Base-by-base conservation (phyloP, 2,329 filamentous ascomycete genomes). In the Pseudogymnoascus sp. region DNA sequence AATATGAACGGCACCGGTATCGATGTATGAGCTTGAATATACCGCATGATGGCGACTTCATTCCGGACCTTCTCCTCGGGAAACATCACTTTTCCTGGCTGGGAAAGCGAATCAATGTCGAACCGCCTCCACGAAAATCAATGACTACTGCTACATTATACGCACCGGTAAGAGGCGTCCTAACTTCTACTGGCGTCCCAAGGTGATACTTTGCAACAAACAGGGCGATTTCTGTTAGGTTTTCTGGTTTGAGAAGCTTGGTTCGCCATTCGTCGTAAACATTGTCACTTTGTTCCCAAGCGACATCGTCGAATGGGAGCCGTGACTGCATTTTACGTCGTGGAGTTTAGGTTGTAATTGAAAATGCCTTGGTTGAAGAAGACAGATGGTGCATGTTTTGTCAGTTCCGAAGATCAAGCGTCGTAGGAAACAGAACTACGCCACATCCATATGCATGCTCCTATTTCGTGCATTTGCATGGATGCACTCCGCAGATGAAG, bases 1-100 rank as follows among this genome's bases (percentile, higher is more conserved):
- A 68, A 49, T 33, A 72, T 63, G 2, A 55, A 60, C 5, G 63
- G 66, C 25, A 67, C 64, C 28, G 64, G 65, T 42, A 67, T 62
- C 28, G 55, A 19, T 8, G 65, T 67, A 49, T 49, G 63, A 38
- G 64, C 59, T 42, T 60, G 64, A 35, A 66, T 33, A 28, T 62
- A 65, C 33, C 36, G 61, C 64, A 66, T 64, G 2, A 63, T 36
- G 25, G 59, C 63, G 36, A 63, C 64, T 61, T 66, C 64, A 52
- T 62, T 52, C 55, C 59, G 42, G 16, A 66, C 62, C 62, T 64
- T 66, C 59, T 65, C 64, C 52, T 64, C 63, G 11, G 64, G 62
- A 39, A 62, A 60, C 60, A 61, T 64, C 36, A 64, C 62, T 33
- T 62, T 66, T 23, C 62, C 52, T 9, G 60, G 49, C 39, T 62